These are phyloP conservation scores for Fusarium irregulare DNA, from an alignment of 2,329 filamentous ascomycete species.

Conservation along the genomic window DNA sequence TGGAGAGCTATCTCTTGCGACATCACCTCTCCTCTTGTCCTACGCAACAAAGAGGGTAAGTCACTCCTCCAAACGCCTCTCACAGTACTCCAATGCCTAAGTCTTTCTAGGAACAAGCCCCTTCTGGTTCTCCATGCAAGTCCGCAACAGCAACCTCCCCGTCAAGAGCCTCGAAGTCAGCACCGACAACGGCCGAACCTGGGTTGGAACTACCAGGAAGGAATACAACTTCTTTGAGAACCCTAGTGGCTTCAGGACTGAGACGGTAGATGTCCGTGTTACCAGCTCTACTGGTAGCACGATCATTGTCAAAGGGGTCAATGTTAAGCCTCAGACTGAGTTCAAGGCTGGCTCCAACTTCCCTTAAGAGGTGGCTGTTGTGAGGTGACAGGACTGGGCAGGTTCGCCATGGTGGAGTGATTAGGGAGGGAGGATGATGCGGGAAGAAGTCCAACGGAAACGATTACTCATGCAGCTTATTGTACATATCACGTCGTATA, in stretches of 20 bases:
- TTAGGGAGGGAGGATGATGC: neutral
- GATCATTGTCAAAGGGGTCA: conserved; percentile 64
- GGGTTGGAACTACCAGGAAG: conserved; percentile 64
- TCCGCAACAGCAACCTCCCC: conserved; percentile 70
- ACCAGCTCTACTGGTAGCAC: conserved; percentile 63
- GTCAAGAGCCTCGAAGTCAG: conserved; percentile 69
- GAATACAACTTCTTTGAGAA: conserved; percentile 73
- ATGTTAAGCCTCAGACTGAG: conserved; percentile 50
- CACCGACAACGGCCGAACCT: conserved; percentile 67
- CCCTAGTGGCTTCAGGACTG: conserved; percentile 64
- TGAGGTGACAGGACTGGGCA: no score
- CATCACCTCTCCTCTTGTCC: conserved; percentile 54
- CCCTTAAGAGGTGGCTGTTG: neutral
- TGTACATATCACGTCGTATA: neutral
- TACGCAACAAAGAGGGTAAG: conserved; percentile 58
- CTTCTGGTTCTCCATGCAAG: conserved; percentile 63
- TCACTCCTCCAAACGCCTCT: conserved; percentile 21
- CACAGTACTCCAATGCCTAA: neutral
- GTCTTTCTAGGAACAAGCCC: conserved; percentile 18
- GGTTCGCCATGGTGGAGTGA: neutral
- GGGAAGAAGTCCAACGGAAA: neutral
- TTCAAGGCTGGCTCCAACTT: conserved; percentile 50
- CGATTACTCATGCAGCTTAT: neutral
- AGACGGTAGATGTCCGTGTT: conserved; percentile 65
- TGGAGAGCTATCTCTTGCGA: conserved; percentile 55